These are phyloP conservation scores for Lentinula boryana DNA, from an alignment of 768 basidiomycete species.

Conservation along the genomic window DNA sequence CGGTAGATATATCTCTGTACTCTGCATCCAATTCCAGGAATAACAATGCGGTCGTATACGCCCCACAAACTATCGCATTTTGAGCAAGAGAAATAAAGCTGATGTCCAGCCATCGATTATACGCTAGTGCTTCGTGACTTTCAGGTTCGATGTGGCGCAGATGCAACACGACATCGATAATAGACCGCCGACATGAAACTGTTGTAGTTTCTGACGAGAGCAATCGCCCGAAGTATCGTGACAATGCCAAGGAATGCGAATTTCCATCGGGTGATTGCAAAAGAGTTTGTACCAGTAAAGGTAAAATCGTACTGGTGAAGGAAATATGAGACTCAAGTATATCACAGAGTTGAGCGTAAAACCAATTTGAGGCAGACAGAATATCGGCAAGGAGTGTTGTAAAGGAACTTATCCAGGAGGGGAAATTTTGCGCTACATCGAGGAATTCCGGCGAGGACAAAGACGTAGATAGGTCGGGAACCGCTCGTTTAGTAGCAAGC, in stretches of 20 bases:
- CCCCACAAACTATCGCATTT: slow-evolving; percentile 71
- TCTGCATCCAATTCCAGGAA: slow-evolving; percentile 81
- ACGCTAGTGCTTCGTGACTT: slow-evolving; percentile 31
- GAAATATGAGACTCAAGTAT: slow-evolving; percentile 47
- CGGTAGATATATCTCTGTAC: slow-evolving; percentile 21
- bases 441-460: slow-evolving; percentile 26
- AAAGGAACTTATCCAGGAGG: slow-evolving; percentile 56
- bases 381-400: slow-evolving; percentile 53
- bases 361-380: slow-evolving; percentile 46
- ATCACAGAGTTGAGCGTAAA: slow-evolving; percentile 63
- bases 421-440: slow-evolving; percentile 43
- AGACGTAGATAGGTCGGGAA: slow-evolving; percentile 31
- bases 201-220: slow-evolving; percentile 34
- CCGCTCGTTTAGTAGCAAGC: slow-evolving; percentile 22
- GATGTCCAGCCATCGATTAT: slow-evolving; percentile 78
- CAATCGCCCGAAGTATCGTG: slow-evolving; percentile 51
- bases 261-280: slow-evolving; percentile 30
- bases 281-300: slow-evolving; percentile 67
- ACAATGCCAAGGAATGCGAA: slow-evolving; percentile 29
- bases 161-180: slow-evolving; percentile 76
- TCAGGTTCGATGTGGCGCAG: slow-evolving; percentile 60
- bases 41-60: slow-evolving; percentile 85
- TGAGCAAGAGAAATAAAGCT: slow-evolving; percentile 67
- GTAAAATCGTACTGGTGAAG: slow-evolving; percentile 66
- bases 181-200: slow-evolving; percentile 41